A percentile compares a stretch with the other conserved stretches of the same genome.
Conservation (phyloP, 2,329 filamentous ascomycete species). For the Phoma sp. region DNA sequence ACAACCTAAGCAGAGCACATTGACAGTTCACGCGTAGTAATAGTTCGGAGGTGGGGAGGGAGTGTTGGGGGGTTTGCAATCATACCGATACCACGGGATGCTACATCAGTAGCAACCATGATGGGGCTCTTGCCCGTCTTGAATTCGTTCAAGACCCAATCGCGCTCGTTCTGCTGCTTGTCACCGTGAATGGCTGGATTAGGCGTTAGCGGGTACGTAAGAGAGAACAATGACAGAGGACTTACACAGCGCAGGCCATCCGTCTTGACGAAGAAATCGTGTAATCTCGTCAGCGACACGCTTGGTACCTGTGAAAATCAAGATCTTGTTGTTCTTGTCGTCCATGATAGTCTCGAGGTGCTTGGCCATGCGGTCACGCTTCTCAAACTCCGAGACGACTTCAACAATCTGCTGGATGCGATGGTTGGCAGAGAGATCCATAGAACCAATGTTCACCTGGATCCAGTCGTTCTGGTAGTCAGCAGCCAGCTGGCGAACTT, state of each 20-base stretch:
- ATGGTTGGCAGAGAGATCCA: slow-evolving; percentile 96
- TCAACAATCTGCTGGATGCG: slow-evolving; percentile 98
- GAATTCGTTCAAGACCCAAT: slow-evolving; percentile 99
- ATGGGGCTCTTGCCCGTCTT: slow-evolving; percentile 99
- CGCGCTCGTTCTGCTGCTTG: slow-evolving; percentile 99
- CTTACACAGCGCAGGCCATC: slow-evolving; percentile 95
- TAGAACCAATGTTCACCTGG: slow-evolving; percentile 97
- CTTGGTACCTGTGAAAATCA: slow-evolving; percentile 87
- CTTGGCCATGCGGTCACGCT: slow-evolving; percentile 96
- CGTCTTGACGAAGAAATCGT: slow-evolving; percentile 94
- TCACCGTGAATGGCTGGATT: slow-evolving; percentile 90
- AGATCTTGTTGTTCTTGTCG: slow-evolving; percentile 90
- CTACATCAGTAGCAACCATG: slow-evolving; percentile 99
- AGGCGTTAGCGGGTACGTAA: slow-evolving; percentile 46
- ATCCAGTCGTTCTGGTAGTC: slow-evolving; percentile 97
- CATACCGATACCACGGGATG: slow-evolving; percentile 99
- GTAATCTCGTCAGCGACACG: slow-evolving; percentile 98
- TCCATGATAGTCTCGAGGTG: slow-evolving; percentile 98
- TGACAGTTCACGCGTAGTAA: slow-evolving; percentile 67
- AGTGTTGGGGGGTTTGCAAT: slow-evolving; percentile 66
- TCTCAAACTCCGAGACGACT: slow-evolving; percentile 94
- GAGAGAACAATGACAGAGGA: slow-evolving; percentile 29
- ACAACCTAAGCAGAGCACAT: slow-evolving; percentile 89
- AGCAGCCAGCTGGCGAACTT: slow-evolving; percentile 87
- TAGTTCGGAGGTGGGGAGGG: slow-evolving; percentile 45